Evolutionary conservation across 2,329 filamentous ascomycete species (phyloP).

Genomic region (Fusarium nurragi): DNA sequence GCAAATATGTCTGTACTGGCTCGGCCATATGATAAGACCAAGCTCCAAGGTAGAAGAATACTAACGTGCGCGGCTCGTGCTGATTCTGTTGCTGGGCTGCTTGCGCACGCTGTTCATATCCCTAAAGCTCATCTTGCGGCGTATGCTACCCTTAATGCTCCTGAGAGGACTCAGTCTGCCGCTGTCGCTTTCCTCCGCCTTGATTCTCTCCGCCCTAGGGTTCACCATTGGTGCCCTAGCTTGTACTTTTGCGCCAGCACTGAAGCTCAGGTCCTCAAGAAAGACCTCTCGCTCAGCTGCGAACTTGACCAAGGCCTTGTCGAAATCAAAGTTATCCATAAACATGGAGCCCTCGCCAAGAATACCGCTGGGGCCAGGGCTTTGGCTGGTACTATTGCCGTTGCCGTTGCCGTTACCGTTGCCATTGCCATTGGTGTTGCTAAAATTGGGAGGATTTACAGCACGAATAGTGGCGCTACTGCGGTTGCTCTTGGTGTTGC

Average conservation of each 20-base stretch:
- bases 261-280: constrained; percentile 89
- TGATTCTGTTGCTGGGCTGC: constrained; percentile 79
- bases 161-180: constrained; percentile 65
- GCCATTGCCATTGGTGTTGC: constrained; percentile 38
- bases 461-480: constrained; percentile 72
- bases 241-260: constrained; percentile 80
- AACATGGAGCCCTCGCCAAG: constrained; percentile 49
- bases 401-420: constrained; percentile 24
- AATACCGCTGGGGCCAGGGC: constrained; percentile 35
- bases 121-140: constrained; percentile 88
- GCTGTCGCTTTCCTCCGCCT: constrained; percentile 72
- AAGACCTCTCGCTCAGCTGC: constrained; percentile 95
- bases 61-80: constrained; percentile 47
- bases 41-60: background rate
- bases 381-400: constrained; percentile 7
- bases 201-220: constrained; percentile 83
- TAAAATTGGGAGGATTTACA: constrained; percentile 45
- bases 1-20: constrained; percentile 21
- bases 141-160: constrained; percentile 82
- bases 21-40: background rate
- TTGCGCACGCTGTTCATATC: constrained; percentile 97
- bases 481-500: constrained; percentile 68
- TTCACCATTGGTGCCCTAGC: constrained; percentile 77
- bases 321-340: constrained; percentile 84
- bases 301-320: constrained; percentile 92